Conservation (phyloP, 1,139 yeast genomes). For the Nematodospora anomalae region DNA sequence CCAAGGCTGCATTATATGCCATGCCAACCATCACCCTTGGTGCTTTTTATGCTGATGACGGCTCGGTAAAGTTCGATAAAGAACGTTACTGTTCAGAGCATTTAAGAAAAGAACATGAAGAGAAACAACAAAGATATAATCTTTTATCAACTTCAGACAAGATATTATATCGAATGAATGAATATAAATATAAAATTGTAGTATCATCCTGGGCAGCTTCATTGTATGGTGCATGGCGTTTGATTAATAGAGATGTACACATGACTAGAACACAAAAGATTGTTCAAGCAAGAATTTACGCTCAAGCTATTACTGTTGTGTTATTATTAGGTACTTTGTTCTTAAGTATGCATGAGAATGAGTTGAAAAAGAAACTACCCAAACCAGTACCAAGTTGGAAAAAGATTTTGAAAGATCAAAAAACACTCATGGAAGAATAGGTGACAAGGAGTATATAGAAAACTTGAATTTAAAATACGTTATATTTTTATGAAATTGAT, state of each 20-base stretch:
- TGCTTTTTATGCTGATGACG: slow-evolving; percentile 60
- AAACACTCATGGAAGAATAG: not conserved
- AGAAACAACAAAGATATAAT: slow-evolving; percentile 48
- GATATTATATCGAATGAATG: slow-evolving; percentile 41
- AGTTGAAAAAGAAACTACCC: slow-evolving; percentile 29
- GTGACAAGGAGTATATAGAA: not conserved
- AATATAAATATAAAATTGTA: slow-evolving; percentile 70
- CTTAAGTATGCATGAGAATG: slow-evolving; percentile 58
- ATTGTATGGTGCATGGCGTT: slow-evolving; percentile 75
- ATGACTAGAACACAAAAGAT: slow-evolving; percentile 78
- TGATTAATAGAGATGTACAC: slow-evolving; percentile 69
- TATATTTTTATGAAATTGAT: no score
- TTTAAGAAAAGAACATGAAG: slow-evolving; percentile 18
- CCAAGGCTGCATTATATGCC: slow-evolving; percentile 57
- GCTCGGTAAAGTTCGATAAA: slow-evolving; percentile 56
- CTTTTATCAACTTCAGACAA: slow-evolving; percentile 42
- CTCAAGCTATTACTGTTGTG: slow-evolving; percentile 74
- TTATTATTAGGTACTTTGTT: slow-evolving; percentile 62
- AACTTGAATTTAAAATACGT: no score
- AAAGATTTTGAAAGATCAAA: slow-evolving; percentile 22
- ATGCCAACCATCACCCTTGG: slow-evolving; percentile 58
- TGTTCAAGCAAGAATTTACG: slow-evolving; percentile 91
- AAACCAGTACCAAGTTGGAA: slow-evolving; percentile 41
- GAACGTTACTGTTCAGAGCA: slow-evolving; percentile 37
- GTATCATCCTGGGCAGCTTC: slow-evolving; percentile 86